Evolutionary conservation across 2,329 filamentous ascomycete genomes (phyloP).

Genomic region (Pseudocercospora cruenta): DNA sequence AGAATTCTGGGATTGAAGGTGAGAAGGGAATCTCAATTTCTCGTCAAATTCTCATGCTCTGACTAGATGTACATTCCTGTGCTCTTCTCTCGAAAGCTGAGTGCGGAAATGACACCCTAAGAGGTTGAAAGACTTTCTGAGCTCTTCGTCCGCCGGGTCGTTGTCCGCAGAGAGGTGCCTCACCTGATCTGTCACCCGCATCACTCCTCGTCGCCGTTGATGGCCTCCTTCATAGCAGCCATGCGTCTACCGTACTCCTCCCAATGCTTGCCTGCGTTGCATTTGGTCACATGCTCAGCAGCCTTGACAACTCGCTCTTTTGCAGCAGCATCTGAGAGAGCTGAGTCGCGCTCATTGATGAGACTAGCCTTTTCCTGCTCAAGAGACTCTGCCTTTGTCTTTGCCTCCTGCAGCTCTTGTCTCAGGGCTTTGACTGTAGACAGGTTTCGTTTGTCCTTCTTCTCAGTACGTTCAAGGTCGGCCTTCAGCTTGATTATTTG

Average conservation of each 20-base stretch:
- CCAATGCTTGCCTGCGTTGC: neutral
- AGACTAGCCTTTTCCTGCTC: neutral
- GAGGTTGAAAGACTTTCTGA: too few relatives aligned
- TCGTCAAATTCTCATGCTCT: too few relatives aligned
- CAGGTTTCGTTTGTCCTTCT: neutral
- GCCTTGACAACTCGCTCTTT: neutral
- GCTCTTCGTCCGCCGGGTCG: too few relatives aligned
- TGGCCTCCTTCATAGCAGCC: neutral
- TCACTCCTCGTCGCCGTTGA: neutral
- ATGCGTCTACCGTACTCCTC: neutral
- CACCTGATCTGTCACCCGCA: too few relatives aligned
- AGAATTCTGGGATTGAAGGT: too few relatives aligned
- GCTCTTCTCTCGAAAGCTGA: too few relatives aligned
- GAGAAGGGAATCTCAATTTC: too few relatives aligned
- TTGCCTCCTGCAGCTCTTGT: neutral
- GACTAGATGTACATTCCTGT: too few relatives aligned
- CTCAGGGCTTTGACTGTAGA: neutral
- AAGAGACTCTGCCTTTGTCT: too few relatives aligned
- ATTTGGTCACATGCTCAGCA: neutral
- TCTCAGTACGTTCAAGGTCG: neutral
- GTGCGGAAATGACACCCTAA: too few relatives aligned
- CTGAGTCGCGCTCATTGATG: neutral
- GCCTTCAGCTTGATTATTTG: constrained; percentile 13
- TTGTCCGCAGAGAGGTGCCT: too few relatives aligned
- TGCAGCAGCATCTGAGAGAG: neutral